Evolutionary conservation across 495 filamentous ascomycete genomes (phyloP).

Genomic region (Daldinia loculata): DNA sequence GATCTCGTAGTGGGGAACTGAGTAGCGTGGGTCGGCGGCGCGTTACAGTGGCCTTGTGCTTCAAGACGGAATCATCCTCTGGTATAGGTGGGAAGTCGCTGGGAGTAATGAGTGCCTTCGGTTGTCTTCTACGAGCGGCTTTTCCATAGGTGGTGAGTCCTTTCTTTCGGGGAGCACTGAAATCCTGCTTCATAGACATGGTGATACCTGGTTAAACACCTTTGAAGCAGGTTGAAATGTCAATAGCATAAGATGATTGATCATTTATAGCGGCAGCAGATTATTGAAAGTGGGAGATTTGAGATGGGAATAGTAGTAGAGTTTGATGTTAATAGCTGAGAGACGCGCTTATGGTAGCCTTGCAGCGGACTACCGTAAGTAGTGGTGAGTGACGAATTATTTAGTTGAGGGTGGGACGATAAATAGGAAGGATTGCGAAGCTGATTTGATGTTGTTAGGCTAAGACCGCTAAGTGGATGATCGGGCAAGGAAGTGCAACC

Average conservation of each 20-base stretch:
- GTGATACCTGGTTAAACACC: conserved; percentile 4
- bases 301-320: not conserved
- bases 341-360: conserved; percentile 36
- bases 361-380: conserved; percentile 14
- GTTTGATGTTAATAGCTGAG: conserved; percentile 7
- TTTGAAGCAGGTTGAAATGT: conserved; percentile 7
- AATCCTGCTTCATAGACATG: conserved; percentile 50
- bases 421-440: conserved; percentile 10
- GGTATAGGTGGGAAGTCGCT: conserved; percentile 41
- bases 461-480: not conserved
- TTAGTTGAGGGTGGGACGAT: conserved; percentile 13
- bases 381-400: conserved; percentile 6
- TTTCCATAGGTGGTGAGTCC: conserved; percentile 55
- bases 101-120: conserved; percentile 40
- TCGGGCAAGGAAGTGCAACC: conserved; percentile 4
- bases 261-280: conserved; percentile 17
- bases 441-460: conserved; percentile 7
- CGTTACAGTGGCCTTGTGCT: conserved; percentile 33
- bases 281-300: not conserved
- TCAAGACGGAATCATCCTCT: conserved; percentile 42
- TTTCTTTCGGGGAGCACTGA: conserved; percentile 50
- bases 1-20: conserved; percentile 29
- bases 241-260: conserved; percentile 4
- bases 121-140: conserved; percentile 42
- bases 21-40: conserved; percentile 30